phyloP scores from a whole-genome alignment of 1,284 basidiomycete genomes.

The Rhodotorula mucilaginosa region DNA sequence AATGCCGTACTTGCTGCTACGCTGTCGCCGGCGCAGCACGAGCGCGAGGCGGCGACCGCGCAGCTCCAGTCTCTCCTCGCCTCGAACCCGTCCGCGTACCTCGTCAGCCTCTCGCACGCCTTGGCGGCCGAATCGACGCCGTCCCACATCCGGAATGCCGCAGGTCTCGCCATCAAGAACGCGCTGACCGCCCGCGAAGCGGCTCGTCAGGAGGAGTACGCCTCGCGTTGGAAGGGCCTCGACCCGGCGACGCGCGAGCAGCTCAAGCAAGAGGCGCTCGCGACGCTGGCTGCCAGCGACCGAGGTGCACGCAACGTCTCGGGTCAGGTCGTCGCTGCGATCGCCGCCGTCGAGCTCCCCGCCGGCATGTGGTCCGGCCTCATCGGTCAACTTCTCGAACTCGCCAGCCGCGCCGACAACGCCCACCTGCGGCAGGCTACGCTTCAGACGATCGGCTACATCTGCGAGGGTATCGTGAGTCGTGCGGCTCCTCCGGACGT shows the following conservation, averaged over 20 bases:
- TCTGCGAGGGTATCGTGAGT: conserved; percentile 92
- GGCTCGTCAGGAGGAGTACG: conserved; percentile 70
- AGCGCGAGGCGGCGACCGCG: conserved; percentile 81
- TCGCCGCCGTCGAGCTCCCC: conserved; percentile 90
- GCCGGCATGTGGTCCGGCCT: conserved; percentile 83
- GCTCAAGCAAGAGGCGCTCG: conserved; percentile 82
- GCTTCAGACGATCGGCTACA: conserved; percentile 91
- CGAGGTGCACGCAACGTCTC: conserved; percentile 79
- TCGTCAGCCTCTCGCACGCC: conserved; percentile 78
- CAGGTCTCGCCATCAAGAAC: conserved; percentile 96
- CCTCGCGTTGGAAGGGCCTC: conserved; percentile 76
- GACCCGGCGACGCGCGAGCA: conserved; percentile 67
- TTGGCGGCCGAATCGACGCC: conserved; percentile 70
- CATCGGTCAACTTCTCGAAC: conserved; percentile 80
- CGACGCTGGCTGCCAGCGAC: conserved; percentile 72
- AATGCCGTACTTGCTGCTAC: conserved; percentile 53
- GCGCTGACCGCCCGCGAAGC: conserved; percentile 80
- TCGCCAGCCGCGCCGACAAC: conserved; percentile 75
- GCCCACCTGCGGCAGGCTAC: conserved; percentile 80
- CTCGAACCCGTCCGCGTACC: conserved; percentile 86
- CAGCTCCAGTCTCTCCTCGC: conserved; percentile 79
- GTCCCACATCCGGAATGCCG: conserved; percentile 84
- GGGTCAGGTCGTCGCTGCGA: conserved; percentile 89
- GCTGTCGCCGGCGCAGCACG: conserved; percentile 76
- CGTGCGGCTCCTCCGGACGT: background rate